phyloP scores from a whole-genome alignment of 2,329 filamentous ascomycete genomes.

The Fusarium torulosum region DNA sequence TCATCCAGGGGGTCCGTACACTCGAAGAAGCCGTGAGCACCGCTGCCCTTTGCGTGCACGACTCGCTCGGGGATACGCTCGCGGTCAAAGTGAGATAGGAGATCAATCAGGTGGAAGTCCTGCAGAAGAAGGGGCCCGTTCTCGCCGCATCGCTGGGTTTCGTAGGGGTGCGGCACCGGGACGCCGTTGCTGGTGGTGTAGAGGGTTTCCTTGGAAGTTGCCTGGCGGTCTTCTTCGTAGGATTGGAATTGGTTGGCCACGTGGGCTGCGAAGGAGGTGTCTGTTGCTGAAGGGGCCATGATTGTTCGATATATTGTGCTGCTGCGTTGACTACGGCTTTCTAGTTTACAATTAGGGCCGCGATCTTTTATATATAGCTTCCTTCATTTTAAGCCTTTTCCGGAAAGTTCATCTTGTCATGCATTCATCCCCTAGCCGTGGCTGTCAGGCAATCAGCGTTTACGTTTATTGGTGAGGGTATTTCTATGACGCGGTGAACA shows the following conservation, averaged over 20 bases:
- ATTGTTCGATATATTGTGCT: neutral
- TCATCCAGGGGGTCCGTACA: slow-evolving; percentile 63
- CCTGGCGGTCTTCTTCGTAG: slow-evolving; percentile 57
- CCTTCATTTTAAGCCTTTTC: neutral
- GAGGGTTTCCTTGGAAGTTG: slow-evolving; percentile 55
- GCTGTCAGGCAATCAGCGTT: neutral
- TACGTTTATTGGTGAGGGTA: neutral
- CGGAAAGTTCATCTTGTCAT: slow-evolving; percentile 18
- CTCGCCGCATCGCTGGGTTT: slow-evolving; percentile 66
- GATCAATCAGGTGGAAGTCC: slow-evolving; percentile 72
- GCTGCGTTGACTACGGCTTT: neutral
- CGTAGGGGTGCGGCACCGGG: slow-evolving; percentile 69
- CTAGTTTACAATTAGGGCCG: neutral
- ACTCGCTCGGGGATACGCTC: slow-evolving; percentile 73
- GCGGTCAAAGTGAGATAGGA: slow-evolving; percentile 70
- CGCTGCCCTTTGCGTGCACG: slow-evolving; percentile 71
- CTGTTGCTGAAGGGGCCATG: slow-evolving; percentile 47
- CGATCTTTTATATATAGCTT: neutral
- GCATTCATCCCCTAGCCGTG: neutral
- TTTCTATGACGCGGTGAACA: slow-evolving; percentile 39
- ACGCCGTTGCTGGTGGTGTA: slow-evolving; percentile 70
- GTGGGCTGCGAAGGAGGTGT: slow-evolving; percentile 55
- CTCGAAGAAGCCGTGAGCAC: slow-evolving; percentile 67
- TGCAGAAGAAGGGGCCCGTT: slow-evolving; percentile 69
- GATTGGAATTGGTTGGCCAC: slow-evolving; percentile 54